Percentiles rank a stretch among this genome's conserved stretches.
These are phyloP conservation scores for Pseudogymnoascus destructans DNA, from an alignment of 2,329 filamentous ascomycete genomes.

Conservation along the genomic window DNA sequence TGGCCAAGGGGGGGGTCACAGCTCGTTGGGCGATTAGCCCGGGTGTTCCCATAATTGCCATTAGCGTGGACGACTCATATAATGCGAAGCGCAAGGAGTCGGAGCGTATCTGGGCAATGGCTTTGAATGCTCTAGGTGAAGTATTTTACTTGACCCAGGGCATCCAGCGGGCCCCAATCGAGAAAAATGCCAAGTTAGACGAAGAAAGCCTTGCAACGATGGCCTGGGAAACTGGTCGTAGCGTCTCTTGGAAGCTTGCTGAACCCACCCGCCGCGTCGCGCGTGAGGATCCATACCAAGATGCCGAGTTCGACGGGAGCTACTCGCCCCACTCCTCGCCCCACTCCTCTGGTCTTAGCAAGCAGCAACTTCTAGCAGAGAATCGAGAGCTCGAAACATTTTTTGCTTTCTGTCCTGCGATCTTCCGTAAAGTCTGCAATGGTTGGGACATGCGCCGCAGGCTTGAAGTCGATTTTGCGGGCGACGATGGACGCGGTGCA, in stretches of 20 bases:
- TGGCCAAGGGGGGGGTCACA: conserved; percentile 64
- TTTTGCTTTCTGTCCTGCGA: conserved; percentile 55
- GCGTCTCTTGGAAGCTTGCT: conserved; percentile 67
- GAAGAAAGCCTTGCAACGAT: conserved; percentile 46
- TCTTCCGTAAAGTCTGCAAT: conserved; percentile 65
- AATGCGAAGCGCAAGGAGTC: conserved; percentile 54
- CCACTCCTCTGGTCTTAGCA: conserved; percentile 55
- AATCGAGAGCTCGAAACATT: conserved; percentile 72
- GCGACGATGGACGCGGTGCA: conserved; percentile 59
- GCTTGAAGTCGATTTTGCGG: conserved; percentile 80
- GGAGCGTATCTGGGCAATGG: conserved; percentile 75
- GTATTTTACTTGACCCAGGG: conserved; percentile 70
- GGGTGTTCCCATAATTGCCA: conserved; percentile 77
- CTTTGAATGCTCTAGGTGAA: conserved; percentile 87
- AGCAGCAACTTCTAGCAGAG: conserved; percentile 60
- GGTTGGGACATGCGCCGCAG: conserved; percentile 87
- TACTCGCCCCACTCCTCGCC: conserved; percentile 74
- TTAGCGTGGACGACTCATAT: conserved; percentile 75
- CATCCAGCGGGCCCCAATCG: conserved; percentile 41
- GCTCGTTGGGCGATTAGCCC: conserved; percentile 84
- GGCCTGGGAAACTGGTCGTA: conserved; percentile 71
- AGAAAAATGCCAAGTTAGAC: conserved; percentile 31
- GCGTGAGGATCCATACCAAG: conserved; percentile 58
- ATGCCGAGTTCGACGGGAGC: conserved; percentile 52
- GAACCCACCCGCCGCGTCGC: conserved; percentile 64